These are phyloP conservation scores for Poteriospumella lacustris DNA, from an alignment of 108 stramenopile species.

Conservation along the genomic window DNA sequence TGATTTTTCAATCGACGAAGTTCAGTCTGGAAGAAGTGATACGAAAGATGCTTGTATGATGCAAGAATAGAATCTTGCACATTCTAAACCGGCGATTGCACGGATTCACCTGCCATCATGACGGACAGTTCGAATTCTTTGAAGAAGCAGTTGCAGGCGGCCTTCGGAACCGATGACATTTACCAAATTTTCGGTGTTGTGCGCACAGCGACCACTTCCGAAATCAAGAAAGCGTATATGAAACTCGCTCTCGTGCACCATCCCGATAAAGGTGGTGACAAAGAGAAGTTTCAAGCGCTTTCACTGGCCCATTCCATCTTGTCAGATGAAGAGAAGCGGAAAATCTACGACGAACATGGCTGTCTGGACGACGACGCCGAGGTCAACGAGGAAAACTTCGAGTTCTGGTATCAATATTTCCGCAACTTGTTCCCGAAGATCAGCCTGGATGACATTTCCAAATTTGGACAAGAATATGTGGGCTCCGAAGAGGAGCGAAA, in stretches of 20 bases:
- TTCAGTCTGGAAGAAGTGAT: too few relatives aligned
- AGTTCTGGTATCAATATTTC: slow-evolving; percentile 23
- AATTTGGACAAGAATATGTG: not conserved
- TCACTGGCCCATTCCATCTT: slow-evolving; percentile 11
- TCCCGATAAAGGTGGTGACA: slow-evolving; percentile 24
- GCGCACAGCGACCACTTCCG: not conserved
- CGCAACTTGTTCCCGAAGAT: not conserved
- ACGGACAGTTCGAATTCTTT: too few relatives aligned
- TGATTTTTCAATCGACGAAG: too few relatives aligned
- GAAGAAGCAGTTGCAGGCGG: not conserved
- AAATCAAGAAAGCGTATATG: slow-evolving; percentile 12
- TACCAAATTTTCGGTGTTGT: not conserved
- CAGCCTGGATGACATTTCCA: not conserved
- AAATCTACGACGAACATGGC: slow-evolving; percentile 6
- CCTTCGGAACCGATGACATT: not conserved
- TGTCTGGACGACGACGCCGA: not conserved
- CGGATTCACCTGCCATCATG: too few relatives aligned
- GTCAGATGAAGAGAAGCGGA: slow-evolving; percentile 3
- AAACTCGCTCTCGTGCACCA: not conserved
- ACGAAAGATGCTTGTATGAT: too few relatives aligned
- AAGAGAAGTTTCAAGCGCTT: slow-evolving; percentile 22
- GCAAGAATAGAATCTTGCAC: too few relatives aligned
- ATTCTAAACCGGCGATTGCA: too few relatives aligned
- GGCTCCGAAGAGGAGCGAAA: slow-evolving; percentile 8
- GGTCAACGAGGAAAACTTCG: not conserved